Percentiles rank a stretch among this genome's conserved stretches.
Evolutionary conservation across 2,329 filamentous ascomycete genomes (phyloP).

Genomic region (Microthyrium microscopicum): DNA sequence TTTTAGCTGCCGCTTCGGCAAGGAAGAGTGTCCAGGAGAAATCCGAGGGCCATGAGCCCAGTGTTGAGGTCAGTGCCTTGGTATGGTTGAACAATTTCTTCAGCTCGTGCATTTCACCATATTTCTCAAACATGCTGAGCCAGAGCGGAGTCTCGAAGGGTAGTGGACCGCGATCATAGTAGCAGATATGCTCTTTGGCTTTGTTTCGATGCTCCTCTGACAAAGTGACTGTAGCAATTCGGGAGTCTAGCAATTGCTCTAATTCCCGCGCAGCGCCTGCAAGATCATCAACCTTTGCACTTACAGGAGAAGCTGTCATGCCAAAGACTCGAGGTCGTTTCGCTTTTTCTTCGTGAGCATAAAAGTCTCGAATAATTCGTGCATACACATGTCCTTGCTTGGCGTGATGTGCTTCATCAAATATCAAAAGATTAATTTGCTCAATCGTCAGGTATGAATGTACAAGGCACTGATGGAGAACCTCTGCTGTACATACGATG

Average conservation of each 20-base stretch:
- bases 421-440: slow-evolving; percentile 77
- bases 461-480: slow-evolving; percentile 61
- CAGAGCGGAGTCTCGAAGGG: slow-evolving; percentile 51
- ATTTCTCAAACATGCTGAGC: slow-evolving; percentile 34
- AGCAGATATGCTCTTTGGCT: slow-evolving; percentile 41
- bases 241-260: slow-evolving; percentile 60
- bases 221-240: slow-evolving; percentile 54
- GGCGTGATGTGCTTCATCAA: slow-evolving; percentile 91
- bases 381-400: slow-evolving; percentile 91
- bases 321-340: slow-evolving; percentile 67
- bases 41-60: slow-evolving; percentile 78
- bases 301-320: slow-evolving; percentile 93
- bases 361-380: slow-evolving; percentile 76
- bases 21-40: slow-evolving; percentile 60
- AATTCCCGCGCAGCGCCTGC: slow-evolving; percentile 51
- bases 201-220: slow-evolving; percentile 43
- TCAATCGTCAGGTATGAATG: slow-evolving; percentile 66
- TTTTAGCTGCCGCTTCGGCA: slow-evolving; percentile 42
- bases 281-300: slow-evolving; percentile 63
- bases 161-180: slow-evolving; percentile 34
- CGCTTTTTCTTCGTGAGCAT: slow-evolving; percentile 31
- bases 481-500: slow-evolving; percentile 82
- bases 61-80: slow-evolving; percentile 40
- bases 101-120: slow-evolving; percentile 36
- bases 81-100: slow-evolving; percentile 41